Evolutionary conservation across 176 grass and related monocot species (phyloP).

Genomic region (Hordeum marinum): DNA sequence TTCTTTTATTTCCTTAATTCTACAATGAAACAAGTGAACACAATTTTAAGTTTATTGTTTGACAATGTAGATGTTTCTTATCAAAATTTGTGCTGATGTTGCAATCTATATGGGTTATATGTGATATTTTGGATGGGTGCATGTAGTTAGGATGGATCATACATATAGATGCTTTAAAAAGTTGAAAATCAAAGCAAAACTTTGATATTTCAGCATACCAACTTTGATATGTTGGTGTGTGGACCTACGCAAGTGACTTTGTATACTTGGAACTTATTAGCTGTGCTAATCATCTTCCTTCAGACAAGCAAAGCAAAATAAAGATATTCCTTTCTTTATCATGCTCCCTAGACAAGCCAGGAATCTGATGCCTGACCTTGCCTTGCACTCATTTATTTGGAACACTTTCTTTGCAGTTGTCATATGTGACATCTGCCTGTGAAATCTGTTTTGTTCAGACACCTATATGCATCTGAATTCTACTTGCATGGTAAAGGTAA

Average conservation of each 20-base stretch:
- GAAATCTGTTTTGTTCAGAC: not conserved
- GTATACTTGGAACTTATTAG: not conserved
- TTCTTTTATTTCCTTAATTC: not conserved
- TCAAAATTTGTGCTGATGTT: not conserved
- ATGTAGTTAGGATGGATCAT: too few species aligned
- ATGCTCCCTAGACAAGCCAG: slow-evolving; percentile 44
- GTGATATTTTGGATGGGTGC: not conserved
- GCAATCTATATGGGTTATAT: not conserved
- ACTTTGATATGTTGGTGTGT: not conserved
- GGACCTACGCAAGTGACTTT: not conserved
- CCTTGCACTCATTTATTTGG: slow-evolving; percentile 15
- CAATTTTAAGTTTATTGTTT: slow-evolving; percentile 11
- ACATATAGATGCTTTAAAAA: not conserved
- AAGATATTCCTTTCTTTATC: slow-evolving; percentile 26
- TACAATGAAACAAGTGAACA: not conserved
- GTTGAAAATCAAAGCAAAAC: not conserved
- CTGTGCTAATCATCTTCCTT: not conserved
- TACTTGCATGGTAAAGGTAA: slow-evolving; percentile 11
- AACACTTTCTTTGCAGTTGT: slow-evolving; percentile 14
- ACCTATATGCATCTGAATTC: slow-evolving; percentile 13
- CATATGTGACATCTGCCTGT: not conserved
- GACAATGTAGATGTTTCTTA: not conserved
- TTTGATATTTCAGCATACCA: not conserved
- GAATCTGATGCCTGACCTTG: slow-evolving; percentile 37
- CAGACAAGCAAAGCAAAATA: slow-evolving; percentile 36